Evolutionary conservation across 805 yeast genomes (phyloP).

Genomic region (Wickerhamiella hasegawae): DNA sequence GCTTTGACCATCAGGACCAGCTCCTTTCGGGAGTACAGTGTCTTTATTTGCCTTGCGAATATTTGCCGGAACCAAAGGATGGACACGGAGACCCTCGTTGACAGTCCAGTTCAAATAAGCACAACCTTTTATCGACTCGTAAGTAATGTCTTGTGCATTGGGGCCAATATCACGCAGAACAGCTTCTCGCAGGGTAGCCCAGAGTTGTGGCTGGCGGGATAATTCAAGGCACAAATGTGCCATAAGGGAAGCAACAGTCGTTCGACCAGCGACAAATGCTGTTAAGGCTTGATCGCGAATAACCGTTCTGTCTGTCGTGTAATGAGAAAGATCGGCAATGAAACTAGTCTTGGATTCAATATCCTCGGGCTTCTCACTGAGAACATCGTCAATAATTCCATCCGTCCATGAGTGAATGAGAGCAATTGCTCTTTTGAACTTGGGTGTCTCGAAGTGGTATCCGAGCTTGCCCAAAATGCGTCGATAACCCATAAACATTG

Average conservation of each 20-base stretch:
- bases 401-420: conserved; percentile 24
- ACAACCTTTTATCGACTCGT: conserved; percentile 27
- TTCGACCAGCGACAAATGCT: conserved; percentile 30
- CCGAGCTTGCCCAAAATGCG: conserved; percentile 11
- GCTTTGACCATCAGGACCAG: conserved; percentile 22
- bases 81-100: conserved; percentile 29
- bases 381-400: conserved; percentile 22
- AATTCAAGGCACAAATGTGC: conserved; percentile 27
- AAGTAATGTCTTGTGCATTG: conserved; percentile 14
- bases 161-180: conserved; percentile 3
- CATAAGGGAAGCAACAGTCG: conserved; percentile 30
- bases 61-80: conserved; percentile 32
- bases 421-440: conserved; percentile 22
- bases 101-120: conserved; percentile 27
- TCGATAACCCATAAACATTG: no score
- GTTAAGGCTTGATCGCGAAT: conserved; percentile 30
- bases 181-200: conserved; percentile 16
- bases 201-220: conserved; percentile 20
- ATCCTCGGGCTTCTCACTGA: conserved; percentile 19
- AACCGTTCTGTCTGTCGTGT: conserved; percentile 19
- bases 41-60: conserved; percentile 25
- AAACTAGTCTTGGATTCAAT: conserved; percentile 13
- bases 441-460: conserved; percentile 7
- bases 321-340: conserved; percentile 7
- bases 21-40: conserved; percentile 31